Base-by-base conservation (phyloP, 176 grass and related monocot species). In the Zoysia pacifica region DNA sequence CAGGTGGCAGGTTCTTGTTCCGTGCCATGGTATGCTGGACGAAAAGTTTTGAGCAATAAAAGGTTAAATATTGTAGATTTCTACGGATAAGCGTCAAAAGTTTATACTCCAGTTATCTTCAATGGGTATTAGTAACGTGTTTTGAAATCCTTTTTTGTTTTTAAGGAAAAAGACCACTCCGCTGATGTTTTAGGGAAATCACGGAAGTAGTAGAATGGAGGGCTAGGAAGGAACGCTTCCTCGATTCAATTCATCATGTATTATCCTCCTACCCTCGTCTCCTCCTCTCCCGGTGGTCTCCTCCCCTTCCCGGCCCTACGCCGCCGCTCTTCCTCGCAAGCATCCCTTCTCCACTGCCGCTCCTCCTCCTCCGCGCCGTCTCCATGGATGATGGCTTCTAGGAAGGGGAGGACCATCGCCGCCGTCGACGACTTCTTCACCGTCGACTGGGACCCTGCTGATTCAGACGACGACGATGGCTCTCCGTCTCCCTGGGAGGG, bases 401-500 rank as follows among this genome's bases (percentile, higher is more conserved):
- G 6, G 13, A 16, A 6, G 46, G 49, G 7, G 28, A 19, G 51
- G 39, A 16, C 60, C 60, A 2, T 65, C 52, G 11, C 47, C 40
- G 64, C 72, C 72, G 76, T 2, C 45, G 49, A 61, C 51, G 72
- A 77, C 8, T 87, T 74, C 16, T 82, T 87, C 79, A 88, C 87
- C 74, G 55, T 77, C 47, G 78, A 52, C 87, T 63, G 43, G 42
- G 87, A 79, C 78, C 81, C 63, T 1, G 72, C 6, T 60, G 69
- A 67, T 6, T 5, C 44, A 1, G 52, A 79, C 45, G 84, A 45
- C 5, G 84, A 72, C 0, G 89, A 86, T 3, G 84, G 39, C 35
- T 76, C 69, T 2, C 39, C 50, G 9, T 86, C 48, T 3, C 95
- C 86, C 5, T 94, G 92, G 92, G 86, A 97, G 62, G 90, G 92